These are phyloP conservation scores for Cutaneotrichosporon spelunceum DNA, from an alignment of 1,284 basidiomycete genomes.

Conservation along the genomic window DNA sequence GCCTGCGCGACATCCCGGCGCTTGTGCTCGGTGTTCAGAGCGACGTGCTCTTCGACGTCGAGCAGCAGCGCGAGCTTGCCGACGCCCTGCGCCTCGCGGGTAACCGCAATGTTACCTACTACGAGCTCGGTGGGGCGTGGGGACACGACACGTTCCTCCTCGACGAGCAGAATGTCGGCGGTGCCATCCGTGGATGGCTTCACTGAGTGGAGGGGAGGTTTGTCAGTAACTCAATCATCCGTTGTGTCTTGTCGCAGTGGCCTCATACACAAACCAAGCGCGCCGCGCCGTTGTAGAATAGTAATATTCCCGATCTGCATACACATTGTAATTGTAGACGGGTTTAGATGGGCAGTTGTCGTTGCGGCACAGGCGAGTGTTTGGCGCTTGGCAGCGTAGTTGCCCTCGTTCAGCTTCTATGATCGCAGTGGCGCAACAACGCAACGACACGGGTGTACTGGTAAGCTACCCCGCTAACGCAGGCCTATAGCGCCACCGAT, in stretches of 20 bases:
- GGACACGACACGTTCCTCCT: slow-evolving; percentile 96
- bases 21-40: slow-evolving; percentile 93
- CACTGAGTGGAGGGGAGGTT: slow-evolving; percentile 6
- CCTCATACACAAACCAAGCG: neutral
- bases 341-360: no score
- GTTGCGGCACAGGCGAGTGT: neutral
- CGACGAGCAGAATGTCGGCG: slow-evolving; percentile 72
- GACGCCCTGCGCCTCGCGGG: slow-evolving; percentile 88
- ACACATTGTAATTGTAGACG: neutral
- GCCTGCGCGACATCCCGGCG: slow-evolving; percentile 72
- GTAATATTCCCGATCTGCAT: neutral
- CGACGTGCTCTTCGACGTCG: slow-evolving; percentile 94
- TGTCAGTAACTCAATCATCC: neutral
- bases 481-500: neutral
- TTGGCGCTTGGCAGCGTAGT: no score
- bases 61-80: slow-evolving; percentile 92
- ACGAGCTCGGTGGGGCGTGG: slow-evolving; percentile 97
- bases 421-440: no score
- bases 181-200: slow-evolving; percentile 69
- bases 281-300: neutral
- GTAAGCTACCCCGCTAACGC: no score
- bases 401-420: no score
- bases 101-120: slow-evolving; percentile 84
- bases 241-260: neutral
- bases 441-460: no score